These are phyloP conservation scores for Phytophthora citrophthora DNA, from an alignment of 352 stramenopile species.

Conservation along the genomic window DNA sequence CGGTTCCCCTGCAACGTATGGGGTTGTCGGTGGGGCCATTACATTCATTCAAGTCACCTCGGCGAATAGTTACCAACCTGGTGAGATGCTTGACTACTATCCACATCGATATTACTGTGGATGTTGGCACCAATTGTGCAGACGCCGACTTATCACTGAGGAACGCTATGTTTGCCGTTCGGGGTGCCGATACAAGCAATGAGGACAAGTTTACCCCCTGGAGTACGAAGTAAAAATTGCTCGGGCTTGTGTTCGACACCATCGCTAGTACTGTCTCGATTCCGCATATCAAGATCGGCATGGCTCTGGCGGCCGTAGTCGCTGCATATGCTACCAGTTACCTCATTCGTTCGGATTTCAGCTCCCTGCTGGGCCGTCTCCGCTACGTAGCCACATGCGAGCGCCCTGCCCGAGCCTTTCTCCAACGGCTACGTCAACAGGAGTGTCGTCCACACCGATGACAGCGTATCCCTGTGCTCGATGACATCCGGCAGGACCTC, in stretches of 20 bases:
- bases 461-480: not conserved
- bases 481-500: slow-evolving; percentile 17
- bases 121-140: not conserved
- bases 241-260: slow-evolving; percentile 27
- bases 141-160: slow-evolving; percentile 14
- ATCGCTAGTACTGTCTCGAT: slow-evolving; percentile 3
- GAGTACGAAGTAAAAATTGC: not conserved
- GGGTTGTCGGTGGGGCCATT: slow-evolving; percentile 17
- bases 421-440: slow-evolving; percentile 5
- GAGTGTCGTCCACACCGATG: slow-evolving; percentile 1
- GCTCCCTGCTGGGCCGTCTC: not conserved
- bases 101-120: slow-evolving; percentile 21
- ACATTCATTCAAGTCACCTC: slow-evolving; percentile 9
- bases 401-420: not conserved
- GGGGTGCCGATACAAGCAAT: slow-evolving; percentile 14
- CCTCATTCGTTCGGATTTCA: not conserved
- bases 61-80: not conserved
- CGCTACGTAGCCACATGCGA: not conserved
- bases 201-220: slow-evolving; percentile 28
- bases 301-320: not conserved
- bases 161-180: slow-evolving; percentile 10
- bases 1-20: slow-evolving; percentile 14
- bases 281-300: slow-evolving; percentile 1
- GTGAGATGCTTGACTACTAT: slow-evolving; percentile 18
- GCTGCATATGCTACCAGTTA: not conserved